phyloP scores from a whole-genome alignment of 305 asterid species.

The Andrographis paniculata region DNA sequence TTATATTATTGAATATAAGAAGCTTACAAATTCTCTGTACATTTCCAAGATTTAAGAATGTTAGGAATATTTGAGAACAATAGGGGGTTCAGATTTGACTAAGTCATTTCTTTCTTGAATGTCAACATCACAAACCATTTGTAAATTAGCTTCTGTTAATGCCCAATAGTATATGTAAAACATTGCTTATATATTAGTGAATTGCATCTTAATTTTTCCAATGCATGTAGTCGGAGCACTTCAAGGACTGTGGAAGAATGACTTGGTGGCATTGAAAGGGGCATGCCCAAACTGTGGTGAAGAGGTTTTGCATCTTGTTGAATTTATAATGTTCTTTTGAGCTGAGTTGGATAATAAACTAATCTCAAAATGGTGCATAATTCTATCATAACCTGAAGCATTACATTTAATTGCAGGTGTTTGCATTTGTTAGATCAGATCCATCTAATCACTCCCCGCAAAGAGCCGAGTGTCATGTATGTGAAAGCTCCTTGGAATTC shows the following conservation, averaged over 20 bases:
- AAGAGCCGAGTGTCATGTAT: slow-evolving; percentile 84
- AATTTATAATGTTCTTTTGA: slow-evolving; percentile 1
- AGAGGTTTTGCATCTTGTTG: slow-evolving; percentile 42
- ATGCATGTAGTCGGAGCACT: slow-evolving; percentile 70
- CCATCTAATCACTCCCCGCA: slow-evolving; percentile 58
- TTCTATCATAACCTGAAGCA: slow-evolving; percentile 17
- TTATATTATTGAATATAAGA: no score
- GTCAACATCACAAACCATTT: background rate
- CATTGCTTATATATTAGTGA: background rate
- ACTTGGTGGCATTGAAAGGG: slow-evolving; percentile 89
- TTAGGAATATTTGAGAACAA: no score
- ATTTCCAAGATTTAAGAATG: no score
- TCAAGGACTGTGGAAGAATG: slow-evolving; percentile 77
- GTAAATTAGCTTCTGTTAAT: background rate
- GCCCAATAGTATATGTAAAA: background rate
- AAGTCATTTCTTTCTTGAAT: no score
- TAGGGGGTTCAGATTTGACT: no score
- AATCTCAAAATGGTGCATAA: slow-evolving; percentile 4
- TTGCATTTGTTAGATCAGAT: slow-evolving; percentile 77
- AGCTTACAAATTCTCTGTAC: no score
- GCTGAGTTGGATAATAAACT: slow-evolving; percentile 1
- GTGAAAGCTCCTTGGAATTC: slow-evolving; percentile 89
- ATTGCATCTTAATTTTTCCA: background rate
- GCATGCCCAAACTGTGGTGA: slow-evolving; percentile 93
- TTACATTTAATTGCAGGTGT: slow-evolving; percentile 50